Conservation (phyloP, 129 eudicot genomes). For the Dittrichia graveolens region DNA sequence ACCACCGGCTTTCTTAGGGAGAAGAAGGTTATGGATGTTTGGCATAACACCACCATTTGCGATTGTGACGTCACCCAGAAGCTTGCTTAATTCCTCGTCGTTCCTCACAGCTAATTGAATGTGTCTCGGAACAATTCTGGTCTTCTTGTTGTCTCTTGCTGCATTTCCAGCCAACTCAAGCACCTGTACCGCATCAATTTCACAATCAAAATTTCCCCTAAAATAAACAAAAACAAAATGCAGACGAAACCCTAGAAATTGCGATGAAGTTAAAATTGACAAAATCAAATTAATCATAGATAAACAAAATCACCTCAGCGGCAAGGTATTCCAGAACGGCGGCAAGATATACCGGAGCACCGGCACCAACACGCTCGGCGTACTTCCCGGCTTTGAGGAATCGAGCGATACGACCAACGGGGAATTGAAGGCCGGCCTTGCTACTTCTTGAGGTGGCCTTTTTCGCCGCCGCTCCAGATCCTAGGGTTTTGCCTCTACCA, state of each 20-base stretch:
- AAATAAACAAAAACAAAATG: neutral
- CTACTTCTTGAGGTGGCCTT: slow-evolving; percentile 66
- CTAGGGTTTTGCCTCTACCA: slow-evolving; percentile 66
- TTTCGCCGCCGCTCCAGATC: slow-evolving; percentile 55
- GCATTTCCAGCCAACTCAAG: slow-evolving; percentile 68
- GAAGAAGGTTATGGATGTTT: slow-evolving; percentile 62
- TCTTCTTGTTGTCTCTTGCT: slow-evolving; percentile 67
- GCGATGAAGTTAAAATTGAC: neutral
- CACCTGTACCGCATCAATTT: slow-evolving; percentile 32
- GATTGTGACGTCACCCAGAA: slow-evolving; percentile 69
- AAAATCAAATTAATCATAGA: neutral
- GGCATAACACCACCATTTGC: slow-evolving; percentile 84
- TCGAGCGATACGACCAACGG: slow-evolving; percentile 86
- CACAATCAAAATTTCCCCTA: neutral
- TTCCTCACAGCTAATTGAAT: slow-evolving; percentile 64
- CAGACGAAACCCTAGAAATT: slow-evolving; percentile 21
- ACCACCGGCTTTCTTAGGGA: slow-evolving; percentile 59
- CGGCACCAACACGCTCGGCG: slow-evolving; percentile 80
- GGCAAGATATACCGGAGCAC: slow-evolving; percentile 75
- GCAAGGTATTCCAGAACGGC: slow-evolving; percentile 76
- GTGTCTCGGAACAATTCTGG: slow-evolving; percentile 61
- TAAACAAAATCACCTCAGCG: slow-evolving; percentile 50
- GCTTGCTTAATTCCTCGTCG: slow-evolving; percentile 64
- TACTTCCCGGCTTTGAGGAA: slow-evolving; percentile 80
- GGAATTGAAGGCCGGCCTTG: slow-evolving; percentile 87